phyloP scores from a whole-genome alignment of 768 basidiomycete genomes.

The Crucibulum laeve region DNA sequence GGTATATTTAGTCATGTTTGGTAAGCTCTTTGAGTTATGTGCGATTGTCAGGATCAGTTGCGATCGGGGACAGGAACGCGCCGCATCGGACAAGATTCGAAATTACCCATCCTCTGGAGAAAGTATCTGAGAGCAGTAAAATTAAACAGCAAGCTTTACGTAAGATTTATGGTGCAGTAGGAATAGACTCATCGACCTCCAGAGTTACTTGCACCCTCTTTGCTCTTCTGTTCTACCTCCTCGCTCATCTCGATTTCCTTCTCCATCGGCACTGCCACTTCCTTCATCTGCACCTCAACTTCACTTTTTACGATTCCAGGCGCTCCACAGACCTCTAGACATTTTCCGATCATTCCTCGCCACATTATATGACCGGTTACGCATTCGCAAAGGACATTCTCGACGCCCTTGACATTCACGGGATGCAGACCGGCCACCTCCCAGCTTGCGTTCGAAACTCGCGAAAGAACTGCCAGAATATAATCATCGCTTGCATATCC shows the following conservation, averaged over 20 bases:
- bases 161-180: no score
- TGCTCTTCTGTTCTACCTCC: conserved; percentile 3
- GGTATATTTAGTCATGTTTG: conserved; percentile 8
- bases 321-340: conserved; percentile 32
- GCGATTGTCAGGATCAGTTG: conserved; percentile 2
- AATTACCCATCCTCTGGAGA: no score
- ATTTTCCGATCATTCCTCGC: conserved; percentile 44
- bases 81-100: no score
- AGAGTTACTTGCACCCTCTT: no score
- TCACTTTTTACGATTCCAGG: conserved; percentile 32
- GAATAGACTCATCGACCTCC: no score
- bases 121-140: no score
- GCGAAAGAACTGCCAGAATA: conserved; percentile 47
- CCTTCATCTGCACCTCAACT: conserved; percentile 29
- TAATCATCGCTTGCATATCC: conserved; percentile 50
- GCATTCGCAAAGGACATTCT: conserved; percentile 42
- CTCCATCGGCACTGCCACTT: conserved; percentile 11
- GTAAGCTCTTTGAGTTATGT: conserved; percentile 14
- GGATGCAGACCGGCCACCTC: conserved; percentile 45
- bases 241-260: not conserved
- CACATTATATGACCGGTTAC: conserved; percentile 50
- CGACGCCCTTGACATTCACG: conserved; percentile 46
- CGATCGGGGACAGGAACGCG: no score
- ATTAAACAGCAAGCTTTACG: no score
- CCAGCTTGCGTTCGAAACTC: conserved; percentile 43